Evolutionary conservation across 2,329 filamentous ascomycete species (phyloP).

Genomic region (Ramichloridium luteum): DNA sequence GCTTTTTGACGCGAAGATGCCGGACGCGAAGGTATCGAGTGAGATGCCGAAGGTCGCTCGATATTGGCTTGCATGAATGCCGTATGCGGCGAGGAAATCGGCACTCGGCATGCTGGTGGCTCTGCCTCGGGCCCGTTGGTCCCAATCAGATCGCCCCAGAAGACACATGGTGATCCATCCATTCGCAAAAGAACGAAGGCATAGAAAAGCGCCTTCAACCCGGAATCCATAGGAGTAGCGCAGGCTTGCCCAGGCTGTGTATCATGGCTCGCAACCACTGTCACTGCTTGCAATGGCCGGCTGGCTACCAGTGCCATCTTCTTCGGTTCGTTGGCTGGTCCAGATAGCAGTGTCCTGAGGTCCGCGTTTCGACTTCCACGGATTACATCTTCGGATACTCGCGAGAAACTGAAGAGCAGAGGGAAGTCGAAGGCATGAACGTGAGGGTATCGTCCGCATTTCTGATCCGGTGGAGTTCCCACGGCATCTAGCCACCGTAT

Average conservation of each 20-base stretch:
- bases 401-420: slow-evolving; percentile 55
- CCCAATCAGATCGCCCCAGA: slow-evolving; percentile 60
- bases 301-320: slow-evolving; percentile 10
- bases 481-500: slow-evolving; percentile 36
- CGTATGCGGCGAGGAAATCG: slow-evolving; percentile 2
- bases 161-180: slow-evolving; percentile 53
- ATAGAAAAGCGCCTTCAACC: slow-evolving; percentile 62
- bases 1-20: too few relatives aligned
- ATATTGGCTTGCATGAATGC: not conserved
- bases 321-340: slow-evolving; percentile 10
- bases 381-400: slow-evolving; percentile 38
- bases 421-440: slow-evolving; percentile 55
- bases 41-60: too few relatives aligned
- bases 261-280: slow-evolving; percentile 61
- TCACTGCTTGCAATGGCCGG: slow-evolving; percentile 28
- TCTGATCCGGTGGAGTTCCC: slow-evolving; percentile 13
- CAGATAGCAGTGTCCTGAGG: slow-evolving; percentile 34
- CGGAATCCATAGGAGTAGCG: slow-evolving; percentile 49
- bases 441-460: slow-evolving; percentile 38
- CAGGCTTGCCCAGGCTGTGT: slow-evolving; percentile 53
- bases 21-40: too few relatives aligned
- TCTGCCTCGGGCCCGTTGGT: slow-evolving; percentile 41
- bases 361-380: slow-evolving; percentile 40
- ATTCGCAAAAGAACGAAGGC: slow-evolving; percentile 55
- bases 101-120: slow-evolving; percentile 28